Conservation (phyloP, 352 stramenopile species). For the Phytophthora podocarpi region DNA sequence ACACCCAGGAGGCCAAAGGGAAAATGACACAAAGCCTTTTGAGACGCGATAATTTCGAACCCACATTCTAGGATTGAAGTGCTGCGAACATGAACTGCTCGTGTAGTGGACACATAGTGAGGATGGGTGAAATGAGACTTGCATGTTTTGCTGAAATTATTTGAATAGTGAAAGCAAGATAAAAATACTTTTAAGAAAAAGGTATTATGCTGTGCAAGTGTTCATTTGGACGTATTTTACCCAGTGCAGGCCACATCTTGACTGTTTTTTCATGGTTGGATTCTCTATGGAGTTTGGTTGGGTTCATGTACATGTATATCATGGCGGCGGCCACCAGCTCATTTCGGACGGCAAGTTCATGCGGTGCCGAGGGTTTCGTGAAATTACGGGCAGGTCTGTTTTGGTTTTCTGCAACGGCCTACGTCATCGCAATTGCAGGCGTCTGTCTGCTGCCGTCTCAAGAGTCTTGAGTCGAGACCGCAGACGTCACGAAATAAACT, state of each 20-base stretch:
- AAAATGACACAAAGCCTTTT: conserved; percentile 15
- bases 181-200: not conserved
- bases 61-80: conserved; percentile 8
- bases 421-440: conserved; percentile 18
- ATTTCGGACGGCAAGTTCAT: not conserved
- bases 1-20: conserved; percentile 15
- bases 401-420: conserved; percentile 2
- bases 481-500: conserved; percentile 11
- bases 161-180: not conserved
- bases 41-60: conserved; percentile 9
- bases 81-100: conserved; percentile 1
- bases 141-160: too few relatives aligned
- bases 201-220: not conserved
- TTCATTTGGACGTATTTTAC: not conserved
- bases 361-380: conserved; percentile 7
- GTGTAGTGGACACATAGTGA: not conserved
- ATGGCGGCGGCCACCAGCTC: conserved; percentile 1
- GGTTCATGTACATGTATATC: too few relatives aligned
- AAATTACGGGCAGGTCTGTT: too few relatives aligned
- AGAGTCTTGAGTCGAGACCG: too few relatives aligned
- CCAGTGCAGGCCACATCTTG: conserved; percentile 17
- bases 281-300: not conserved
- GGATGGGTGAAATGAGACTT: too few relatives aligned
- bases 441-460: too few relatives aligned
- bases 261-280: conserved; percentile 1